Evolutionary conservation across 1,139 yeast genomes (phyloP).

Genomic region (Torulaspora globosa): DNA sequence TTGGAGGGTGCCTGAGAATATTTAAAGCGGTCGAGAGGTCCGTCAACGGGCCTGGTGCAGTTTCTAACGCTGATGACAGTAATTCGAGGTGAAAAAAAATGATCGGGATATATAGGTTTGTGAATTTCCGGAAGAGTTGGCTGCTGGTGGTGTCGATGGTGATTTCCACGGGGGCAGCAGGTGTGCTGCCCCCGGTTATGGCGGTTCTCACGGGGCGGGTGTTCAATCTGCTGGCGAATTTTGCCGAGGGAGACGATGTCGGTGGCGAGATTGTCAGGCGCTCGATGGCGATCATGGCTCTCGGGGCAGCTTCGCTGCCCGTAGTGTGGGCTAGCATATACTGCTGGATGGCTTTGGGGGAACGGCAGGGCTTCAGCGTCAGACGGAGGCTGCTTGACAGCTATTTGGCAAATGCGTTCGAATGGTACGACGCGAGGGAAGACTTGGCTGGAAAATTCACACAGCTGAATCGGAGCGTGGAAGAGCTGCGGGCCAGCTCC

Average conservation of each 20-base stretch:
- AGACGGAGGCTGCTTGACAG: constrained; percentile 44
- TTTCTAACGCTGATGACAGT: not conserved
- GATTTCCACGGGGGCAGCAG: constrained; percentile 40
- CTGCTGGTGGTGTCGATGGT: constrained; percentile 27
- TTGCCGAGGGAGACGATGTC: constrained; percentile 36
- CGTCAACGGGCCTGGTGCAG: not conserved
- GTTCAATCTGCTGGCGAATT: constrained; percentile 49
- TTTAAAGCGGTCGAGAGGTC: not conserved
- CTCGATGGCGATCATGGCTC: constrained; percentile 51
- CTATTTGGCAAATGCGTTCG: constrained; percentile 41
- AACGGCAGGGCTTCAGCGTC: constrained; percentile 58
- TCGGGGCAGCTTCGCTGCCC: constrained; percentile 54
- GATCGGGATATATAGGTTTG: constrained; percentile 23
- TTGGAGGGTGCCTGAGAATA: not conserved
- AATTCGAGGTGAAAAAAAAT: not conserved
- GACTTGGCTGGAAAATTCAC: constrained; percentile 60
- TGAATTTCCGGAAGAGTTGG: constrained; percentile 27
- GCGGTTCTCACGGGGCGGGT: constrained; percentile 65
- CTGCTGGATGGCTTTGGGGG: constrained; percentile 71
- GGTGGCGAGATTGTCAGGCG: constrained; percentile 42
- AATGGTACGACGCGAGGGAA: constrained; percentile 58
- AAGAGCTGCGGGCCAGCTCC: constrained; percentile 67
- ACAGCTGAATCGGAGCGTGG: constrained; percentile 69
- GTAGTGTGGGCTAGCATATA: constrained; percentile 54
- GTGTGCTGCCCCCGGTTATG: constrained; percentile 57